phyloP scores from a whole-genome alignment of 345 rosid species.

The Salix viminalis region DNA sequence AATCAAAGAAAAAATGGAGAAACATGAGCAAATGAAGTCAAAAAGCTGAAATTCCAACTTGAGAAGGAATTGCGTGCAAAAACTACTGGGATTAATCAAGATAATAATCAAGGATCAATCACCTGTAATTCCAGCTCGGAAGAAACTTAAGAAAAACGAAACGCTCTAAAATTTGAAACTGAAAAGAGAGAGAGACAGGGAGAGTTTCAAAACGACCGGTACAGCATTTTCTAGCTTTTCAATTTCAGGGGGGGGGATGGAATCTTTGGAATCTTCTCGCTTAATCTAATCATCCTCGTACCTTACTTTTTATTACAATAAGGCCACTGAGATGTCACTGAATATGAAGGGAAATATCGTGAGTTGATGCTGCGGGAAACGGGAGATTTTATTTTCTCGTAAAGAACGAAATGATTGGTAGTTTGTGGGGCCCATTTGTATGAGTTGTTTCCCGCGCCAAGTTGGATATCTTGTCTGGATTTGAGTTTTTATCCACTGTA shows the following conservation, averaged over 20 bases:
- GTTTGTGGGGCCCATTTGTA: background rate
- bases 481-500: background rate
- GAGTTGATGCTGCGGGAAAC: background rate
- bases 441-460: conserved; percentile 4
- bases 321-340: background rate
- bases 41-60: background rate
- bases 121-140: conserved; percentile 30
- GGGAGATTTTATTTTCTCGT: background rate
- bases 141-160: background rate
- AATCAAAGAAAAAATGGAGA: background rate
- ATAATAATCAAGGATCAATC: conserved; percentile 7
- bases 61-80: background rate
- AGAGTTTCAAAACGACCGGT: background rate
- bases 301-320: background rate
- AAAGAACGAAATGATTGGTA: background rate
- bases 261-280: conserved; percentile 23
- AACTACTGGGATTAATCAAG: background rate
- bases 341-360: background rate
- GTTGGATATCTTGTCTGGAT: background rate
- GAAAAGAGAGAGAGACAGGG: background rate
- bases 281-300: background rate
- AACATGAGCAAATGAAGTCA: background rate
- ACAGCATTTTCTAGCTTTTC: conserved; percentile 23
- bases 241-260: conserved; percentile 16
- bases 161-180: background rate